Percentiles rank a stretch among this genome's conserved stretches.
Conservation (phyloP, 2,329 filamentous ascomycete species). For the Alternaria longipes region DNA sequence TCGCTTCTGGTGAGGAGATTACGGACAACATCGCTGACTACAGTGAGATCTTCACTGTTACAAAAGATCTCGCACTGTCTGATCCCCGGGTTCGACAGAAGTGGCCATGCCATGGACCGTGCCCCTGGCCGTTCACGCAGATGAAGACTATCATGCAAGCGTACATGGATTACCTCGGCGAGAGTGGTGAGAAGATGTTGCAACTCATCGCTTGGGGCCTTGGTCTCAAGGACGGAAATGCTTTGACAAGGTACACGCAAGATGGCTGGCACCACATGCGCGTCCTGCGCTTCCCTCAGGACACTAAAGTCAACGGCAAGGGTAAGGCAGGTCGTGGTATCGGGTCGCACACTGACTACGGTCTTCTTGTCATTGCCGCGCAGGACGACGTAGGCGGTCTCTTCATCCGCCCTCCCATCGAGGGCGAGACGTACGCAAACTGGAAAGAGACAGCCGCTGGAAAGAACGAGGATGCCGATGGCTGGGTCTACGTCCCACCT, state of each 20-base stretch:
- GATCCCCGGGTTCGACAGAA: slow-evolving; percentile 54
- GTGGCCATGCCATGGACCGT: slow-evolving; percentile 62
- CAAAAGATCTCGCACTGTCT: slow-evolving; percentile 55
- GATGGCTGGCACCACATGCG: slow-evolving; percentile 65
- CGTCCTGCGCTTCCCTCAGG: slow-evolving; percentile 55
- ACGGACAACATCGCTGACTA: slow-evolving; percentile 60
- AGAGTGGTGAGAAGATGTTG: slow-evolving; percentile 58
- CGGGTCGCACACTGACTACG: slow-evolving; percentile 63
- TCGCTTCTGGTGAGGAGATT: slow-evolving; percentile 58
- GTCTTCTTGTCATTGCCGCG: slow-evolving; percentile 61
- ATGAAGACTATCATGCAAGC: slow-evolving; percentile 54
- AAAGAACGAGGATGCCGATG: slow-evolving; percentile 55
- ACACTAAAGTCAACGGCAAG: slow-evolving; percentile 57
- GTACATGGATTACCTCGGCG: slow-evolving; percentile 56
- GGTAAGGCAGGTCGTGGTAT: slow-evolving; percentile 61
- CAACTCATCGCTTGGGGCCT: slow-evolving; percentile 59
- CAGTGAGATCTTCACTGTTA: slow-evolving; percentile 63
- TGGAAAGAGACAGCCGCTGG: slow-evolving; percentile 59
- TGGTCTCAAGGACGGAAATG: slow-evolving; percentile 49
- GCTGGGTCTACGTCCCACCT: slow-evolving; percentile 61
- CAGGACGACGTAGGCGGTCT: slow-evolving; percentile 63
- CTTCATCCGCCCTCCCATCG: slow-evolving; percentile 57
- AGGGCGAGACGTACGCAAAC: slow-evolving; percentile 56
- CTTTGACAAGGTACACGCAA: slow-evolving; percentile 54
- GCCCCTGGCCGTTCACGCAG: slow-evolving; percentile 58